These are phyloP conservation scores for Mortierella sp. DNA, from an alignment of 371 early-diverging fungal genomes.

Conservation along the genomic window DNA sequence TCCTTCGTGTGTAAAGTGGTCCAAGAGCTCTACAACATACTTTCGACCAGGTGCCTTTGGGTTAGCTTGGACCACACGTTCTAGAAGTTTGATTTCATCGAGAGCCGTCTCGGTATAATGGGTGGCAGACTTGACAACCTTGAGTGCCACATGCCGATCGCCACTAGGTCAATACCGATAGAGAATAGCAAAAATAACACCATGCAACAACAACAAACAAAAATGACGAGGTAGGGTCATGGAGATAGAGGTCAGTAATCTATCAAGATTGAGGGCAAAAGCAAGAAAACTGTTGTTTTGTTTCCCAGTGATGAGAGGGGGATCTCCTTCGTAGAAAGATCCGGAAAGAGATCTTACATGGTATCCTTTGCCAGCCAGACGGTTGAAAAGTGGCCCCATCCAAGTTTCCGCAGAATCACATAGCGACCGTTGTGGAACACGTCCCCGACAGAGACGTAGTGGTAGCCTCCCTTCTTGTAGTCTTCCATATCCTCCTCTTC, in stretches of 20 bases:
- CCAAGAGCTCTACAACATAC: slow-evolving; percentile 84
- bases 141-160: slow-evolving; percentile 90
- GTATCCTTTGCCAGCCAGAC: slow-evolving; percentile 95
- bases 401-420: slow-evolving; percentile 88
- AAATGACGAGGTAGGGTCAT: background rate
- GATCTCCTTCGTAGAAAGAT: no score
- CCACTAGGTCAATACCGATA: slow-evolving; percentile 47
- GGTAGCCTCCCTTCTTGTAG: slow-evolving; percentile 94
- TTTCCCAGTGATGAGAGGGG: no score
- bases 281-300: background rate
- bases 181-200: slow-evolving; percentile 5
- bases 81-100: slow-evolving; percentile 94
- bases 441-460: slow-evolving; percentile 89
- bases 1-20: slow-evolving; percentile 89
- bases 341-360: slow-evolving; percentile 61
- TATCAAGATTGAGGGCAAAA: slow-evolving; percentile 2
- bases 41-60: slow-evolving; percentile 64
- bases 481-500: slow-evolving; percentile 92
- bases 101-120: slow-evolving; percentile 96
- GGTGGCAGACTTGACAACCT: slow-evolving; percentile 94
- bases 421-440: slow-evolving; percentile 84
- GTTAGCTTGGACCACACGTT: slow-evolving; percentile 77
- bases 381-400: slow-evolving; percentile 99
- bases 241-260: slow-evolving; percentile 12
- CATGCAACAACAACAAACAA: background rate